phyloP scores from a whole-genome alignment of 2,329 filamentous ascomycete genomes.

The Monilinia aucupariae region DNA sequence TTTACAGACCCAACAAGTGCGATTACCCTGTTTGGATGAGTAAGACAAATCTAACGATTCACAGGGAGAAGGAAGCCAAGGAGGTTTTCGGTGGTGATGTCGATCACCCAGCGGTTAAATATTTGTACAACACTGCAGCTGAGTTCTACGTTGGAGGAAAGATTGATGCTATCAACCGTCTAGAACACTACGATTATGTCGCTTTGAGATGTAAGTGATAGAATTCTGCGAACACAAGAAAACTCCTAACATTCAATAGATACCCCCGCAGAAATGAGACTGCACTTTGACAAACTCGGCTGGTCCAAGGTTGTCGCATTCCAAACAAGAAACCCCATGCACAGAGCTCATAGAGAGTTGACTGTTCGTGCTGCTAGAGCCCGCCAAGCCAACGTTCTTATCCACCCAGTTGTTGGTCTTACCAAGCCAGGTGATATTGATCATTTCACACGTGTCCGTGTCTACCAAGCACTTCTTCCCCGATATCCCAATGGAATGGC shows the following conservation, averaged over 20 bases:
- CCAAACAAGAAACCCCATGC: conserved; percentile 99
- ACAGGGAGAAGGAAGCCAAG: conserved; percentile 78
- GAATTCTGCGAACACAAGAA: not conserved
- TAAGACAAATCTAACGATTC: conserved; percentile 24
- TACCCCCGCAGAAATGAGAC: conserved; percentile 87
- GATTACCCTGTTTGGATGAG: conserved; percentile 32
- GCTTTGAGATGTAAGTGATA: conserved; percentile 76
- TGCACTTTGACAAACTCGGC: conserved; percentile 98
- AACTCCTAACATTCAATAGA: conserved; percentile 44
- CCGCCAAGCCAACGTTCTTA: conserved; percentile 96
- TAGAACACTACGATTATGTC: conserved; percentile 99
- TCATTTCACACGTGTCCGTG: conserved; percentile 97
- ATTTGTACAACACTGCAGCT: conserved; percentile 72
- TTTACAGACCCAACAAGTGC: conserved; percentile 94
- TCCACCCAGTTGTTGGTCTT: conserved; percentile 95
- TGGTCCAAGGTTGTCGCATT: conserved; percentile 98
- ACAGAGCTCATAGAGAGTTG: conserved; percentile 94
- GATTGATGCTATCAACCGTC: conserved; percentile 87
- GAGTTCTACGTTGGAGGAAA: conserved; percentile 95
- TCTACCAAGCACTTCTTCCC: conserved; percentile 94
- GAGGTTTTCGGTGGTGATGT: conserved; percentile 91
- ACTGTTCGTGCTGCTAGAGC: conserved; percentile 94
- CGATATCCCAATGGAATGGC: conserved; percentile 99
- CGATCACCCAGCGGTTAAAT: conserved; percentile 86
- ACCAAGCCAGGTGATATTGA: conserved; percentile 99